These are phyloP conservation scores for Simplicillium sp. DNA, from an alignment of 2,329 filamentous ascomycete species.

Conservation along the genomic window DNA sequence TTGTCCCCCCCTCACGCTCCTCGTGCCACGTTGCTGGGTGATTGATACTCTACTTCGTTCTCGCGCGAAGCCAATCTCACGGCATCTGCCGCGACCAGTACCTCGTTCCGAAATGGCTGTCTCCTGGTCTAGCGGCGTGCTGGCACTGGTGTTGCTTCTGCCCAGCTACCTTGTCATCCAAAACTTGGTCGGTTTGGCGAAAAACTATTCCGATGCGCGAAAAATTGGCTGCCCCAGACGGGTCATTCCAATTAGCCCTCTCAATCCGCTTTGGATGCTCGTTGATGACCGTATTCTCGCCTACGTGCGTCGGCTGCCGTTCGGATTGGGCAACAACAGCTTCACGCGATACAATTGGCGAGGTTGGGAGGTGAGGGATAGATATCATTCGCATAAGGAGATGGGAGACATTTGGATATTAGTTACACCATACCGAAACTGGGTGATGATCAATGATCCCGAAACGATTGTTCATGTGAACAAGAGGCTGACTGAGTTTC, in stretches of 20 bases:
- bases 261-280: constrained; percentile 20
- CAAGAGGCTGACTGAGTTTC: too few species aligned
- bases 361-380: constrained; percentile 16
- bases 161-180: too few species aligned
- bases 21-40: too few species aligned
- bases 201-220: constrained; percentile 9
- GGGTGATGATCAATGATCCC: constrained; percentile 6
- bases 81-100: too few species aligned
- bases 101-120: too few species aligned
- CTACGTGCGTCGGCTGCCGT: constrained; percentile 12
- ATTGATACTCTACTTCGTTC: too few species aligned
- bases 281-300: constrained; percentile 14
- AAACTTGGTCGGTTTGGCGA: too few species aligned
- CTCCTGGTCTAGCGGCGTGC: too few species aligned
- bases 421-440: constrained; percentile 4
- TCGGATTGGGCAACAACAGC: constrained; percentile 14
- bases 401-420: constrained; percentile 13
- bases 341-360: constrained; percentile 21
- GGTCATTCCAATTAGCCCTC: constrained; percentile 18
- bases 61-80: too few species aligned
- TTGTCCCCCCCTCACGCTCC: too few species aligned
- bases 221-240: constrained; percentile 19
- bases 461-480: background rate
- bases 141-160: too few species aligned
- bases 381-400: constrained; percentile 13